Evolutionary conservation across 805 yeast species (phyloP), one percentile per base, ranked within the genome.

Genomic region (Cyberlindnera veronae): DNA sequence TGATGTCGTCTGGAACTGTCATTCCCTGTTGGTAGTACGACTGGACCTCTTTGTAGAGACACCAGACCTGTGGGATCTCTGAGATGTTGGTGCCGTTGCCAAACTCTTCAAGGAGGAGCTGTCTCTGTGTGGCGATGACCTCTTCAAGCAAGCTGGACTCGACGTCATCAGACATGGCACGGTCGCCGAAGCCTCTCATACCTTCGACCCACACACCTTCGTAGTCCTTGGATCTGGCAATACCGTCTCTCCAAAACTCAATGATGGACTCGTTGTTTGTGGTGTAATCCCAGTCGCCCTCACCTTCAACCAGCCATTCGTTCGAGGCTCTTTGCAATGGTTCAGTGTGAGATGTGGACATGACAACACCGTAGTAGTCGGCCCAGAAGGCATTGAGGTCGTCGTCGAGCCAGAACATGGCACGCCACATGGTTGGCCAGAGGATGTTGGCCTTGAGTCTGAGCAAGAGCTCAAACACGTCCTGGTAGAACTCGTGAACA

Each of bases 361-460:
- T 39, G n/a, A 43, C 43, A 5, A 43, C 29, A 13, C 46, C 46
- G 36, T 43, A 43, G 30, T 32, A 36, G 34, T 43, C 46, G 3
- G 46, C 46, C 33, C 30, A 26, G 22, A 28, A 32, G 4, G 42
- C 35, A 17, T 43, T 43, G 11, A 29, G 12, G n/a, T 35, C 43
- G 15, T 39, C 43, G 14, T 43, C 46, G 4, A 39, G 29, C 44
- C 40, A 38, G 32, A 39, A 43, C 42, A 39, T 39, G 2, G 44
- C 42, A 6, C 36, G 32, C 46, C 46, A 43, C 46, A 43, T 43
- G 11, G 46, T 33, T 13, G 46, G 46, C 46, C 46, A 43, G 4
- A 43, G 28, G 18, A 33, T 21, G 33, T 43, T 43, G 11, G 44
- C 46, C 33, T 39, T 43, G 27, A 43, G 33, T 29, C 46, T 32